phyloP scores from a whole-genome alignment of 2,329 filamentous ascomycete species.

The Phaeosphaeria sp. region DNA sequence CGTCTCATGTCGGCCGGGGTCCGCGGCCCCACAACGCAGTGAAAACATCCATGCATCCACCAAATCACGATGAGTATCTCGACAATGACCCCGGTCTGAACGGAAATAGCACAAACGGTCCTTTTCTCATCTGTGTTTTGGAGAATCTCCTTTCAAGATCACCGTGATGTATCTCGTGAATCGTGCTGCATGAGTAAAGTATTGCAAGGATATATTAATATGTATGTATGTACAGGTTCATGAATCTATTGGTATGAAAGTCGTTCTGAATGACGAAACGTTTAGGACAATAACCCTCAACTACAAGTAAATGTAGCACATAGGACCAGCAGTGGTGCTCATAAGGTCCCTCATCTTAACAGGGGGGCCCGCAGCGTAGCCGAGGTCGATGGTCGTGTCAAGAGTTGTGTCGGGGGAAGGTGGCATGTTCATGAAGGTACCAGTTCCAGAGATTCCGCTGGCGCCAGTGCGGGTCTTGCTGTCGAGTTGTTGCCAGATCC shows the following conservation, averaged over 20 bases:
- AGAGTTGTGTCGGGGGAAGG: constrained; percentile 55
- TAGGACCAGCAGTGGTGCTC: constrained; percentile 40
- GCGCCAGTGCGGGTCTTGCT: constrained; percentile 38
- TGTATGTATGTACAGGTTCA: neutral
- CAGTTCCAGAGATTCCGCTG: constrained; percentile 51
- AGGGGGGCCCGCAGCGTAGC: constrained; percentile 36
- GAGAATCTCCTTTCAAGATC: neutral
- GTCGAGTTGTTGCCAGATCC: constrained; percentile 49
- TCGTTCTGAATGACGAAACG: neutral
- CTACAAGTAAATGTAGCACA: constrained; percentile 45
- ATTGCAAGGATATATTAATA: neutral
- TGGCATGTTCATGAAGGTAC: constrained; percentile 53
- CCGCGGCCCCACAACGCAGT: neutral
- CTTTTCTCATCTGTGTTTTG: neutral
- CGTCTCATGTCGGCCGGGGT: neutral
- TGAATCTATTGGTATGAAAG: neutral
- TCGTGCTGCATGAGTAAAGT: neutral
- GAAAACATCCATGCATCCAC: neutral
- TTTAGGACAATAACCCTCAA: neutral
- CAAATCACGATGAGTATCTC: neutral
- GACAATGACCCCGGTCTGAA: neutral
- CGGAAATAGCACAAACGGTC: neutral
- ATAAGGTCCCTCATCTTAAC: constrained; percentile 35
- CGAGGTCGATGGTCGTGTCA: constrained; percentile 51
- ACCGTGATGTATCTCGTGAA: neutral